Conservation (phyloP, 2,329 filamentous ascomycete genomes). For the Purpureocillium lavendulum region DNA sequence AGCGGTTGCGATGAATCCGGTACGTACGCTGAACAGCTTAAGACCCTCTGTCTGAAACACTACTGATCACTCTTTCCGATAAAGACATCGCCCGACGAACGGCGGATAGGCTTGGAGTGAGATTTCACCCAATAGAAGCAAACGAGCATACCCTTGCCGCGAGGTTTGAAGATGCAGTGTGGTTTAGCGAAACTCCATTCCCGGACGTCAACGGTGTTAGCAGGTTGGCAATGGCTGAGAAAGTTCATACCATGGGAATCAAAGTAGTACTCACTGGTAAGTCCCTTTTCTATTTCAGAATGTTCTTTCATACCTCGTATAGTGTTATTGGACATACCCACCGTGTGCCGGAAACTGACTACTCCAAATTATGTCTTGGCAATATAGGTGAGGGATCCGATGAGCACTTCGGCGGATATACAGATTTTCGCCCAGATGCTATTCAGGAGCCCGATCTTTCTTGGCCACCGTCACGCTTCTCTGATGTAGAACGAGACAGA, state of each 20-base stretch:
- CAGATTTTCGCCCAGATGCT: constrained; percentile 34
- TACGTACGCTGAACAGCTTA: constrained; percentile 8
- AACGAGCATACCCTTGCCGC: constrained; percentile 19
- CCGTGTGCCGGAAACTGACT: no score
- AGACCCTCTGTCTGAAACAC: constrained; percentile 13
- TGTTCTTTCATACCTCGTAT: no score
- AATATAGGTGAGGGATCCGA: constrained; percentile 43
- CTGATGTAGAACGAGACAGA: no score
- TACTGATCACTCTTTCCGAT: no score
- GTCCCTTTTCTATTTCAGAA: no score
- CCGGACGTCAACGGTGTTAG: constrained; percentile 43
- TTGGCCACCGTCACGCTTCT: no score
- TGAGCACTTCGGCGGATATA: constrained; percentile 47
- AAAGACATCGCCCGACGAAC: constrained; percentile 21
- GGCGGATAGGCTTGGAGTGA: constrained; percentile 22
- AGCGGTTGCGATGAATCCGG: constrained; percentile 38
- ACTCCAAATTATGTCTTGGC: no score
- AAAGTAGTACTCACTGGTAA: constrained; percentile 49
- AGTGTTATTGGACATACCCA: no score
- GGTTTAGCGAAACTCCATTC: constrained; percentile 22
- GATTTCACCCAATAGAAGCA: constrained; percentile 16
- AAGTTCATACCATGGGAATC: constrained; percentile 34
- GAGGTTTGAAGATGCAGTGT: constrained; percentile 20
- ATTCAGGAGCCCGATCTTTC: constrained; percentile 37
- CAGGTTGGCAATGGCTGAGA: constrained; percentile 39